Base-by-base conservation (phyloP, 2,329 filamentous ascomycete genomes). In the Sporothrix brasiliensis region DNA sequence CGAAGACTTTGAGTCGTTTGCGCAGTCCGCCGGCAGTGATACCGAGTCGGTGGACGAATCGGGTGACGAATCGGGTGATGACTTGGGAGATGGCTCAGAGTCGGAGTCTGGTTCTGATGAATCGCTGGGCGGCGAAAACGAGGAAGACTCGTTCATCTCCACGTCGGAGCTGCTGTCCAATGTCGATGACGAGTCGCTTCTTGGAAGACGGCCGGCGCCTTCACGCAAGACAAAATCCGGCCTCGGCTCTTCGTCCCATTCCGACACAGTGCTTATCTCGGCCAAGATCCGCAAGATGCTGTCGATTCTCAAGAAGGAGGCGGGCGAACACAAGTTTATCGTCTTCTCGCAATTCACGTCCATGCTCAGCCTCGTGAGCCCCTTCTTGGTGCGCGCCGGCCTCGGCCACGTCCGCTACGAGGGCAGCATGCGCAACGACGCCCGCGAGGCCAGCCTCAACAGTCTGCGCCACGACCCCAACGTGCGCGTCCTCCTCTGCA, bases 261-360 rank as follows among this genome's bases (percentile, higher is more conserved):
- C 82, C 83, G 54, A 67, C 52, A 60, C 66, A 10, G 27, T 91
- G 47, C 82, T 87, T 34, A 86, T 89, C 1, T 99, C 95, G 0
- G 94, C 95, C 75, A 99, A 99, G 82, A 96, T 99, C 76, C 89
- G 91, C 58, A 89, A 95, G 75, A 86, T 98, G 24, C 87, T 97
- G 77, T 85, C 88, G 72, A 92, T 99, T 67, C 87, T 99, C 10
- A 87, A 89, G 73, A 88, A 88, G 58, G 95, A 99, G 79, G 89
- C 89, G 0, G 83, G 85, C 1, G 85, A 93, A 72, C 92, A 97
- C 85, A 99, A 99, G 78, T 97, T 97, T 78, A 99, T 99, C 76
- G 93, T 99, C 73, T 99, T 99, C 81, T 97, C 93, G 1, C 93
- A 98, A 76, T 99, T 99, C 81, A 99, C 95, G 0, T 95, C 93